Percentiles rank a stretch among this genome's conserved stretches.
These are phyloP conservation scores for Parsonsia alboflavescens DNA, from an alignment of 257 asterid species.

Conservation along the genomic window DNA sequence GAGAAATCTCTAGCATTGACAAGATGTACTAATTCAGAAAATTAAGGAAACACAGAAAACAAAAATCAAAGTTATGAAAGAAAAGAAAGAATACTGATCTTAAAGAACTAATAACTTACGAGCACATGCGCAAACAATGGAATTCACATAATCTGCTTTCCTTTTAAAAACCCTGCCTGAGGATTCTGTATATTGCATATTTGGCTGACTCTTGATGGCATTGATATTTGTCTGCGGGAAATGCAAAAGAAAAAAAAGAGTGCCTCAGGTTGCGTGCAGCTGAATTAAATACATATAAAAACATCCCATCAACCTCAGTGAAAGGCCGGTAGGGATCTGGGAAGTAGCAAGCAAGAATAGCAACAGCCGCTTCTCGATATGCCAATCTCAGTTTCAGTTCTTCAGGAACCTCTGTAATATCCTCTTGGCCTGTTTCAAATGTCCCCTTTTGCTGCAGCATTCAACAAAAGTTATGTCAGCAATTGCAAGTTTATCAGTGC, in stretches of 20 bases:
- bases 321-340: conserved; percentile 82
- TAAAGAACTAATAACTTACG: conserved; percentile 56
- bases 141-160: conserved; percentile 75
- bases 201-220: conserved; percentile 80
- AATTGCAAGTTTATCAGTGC: background rate
- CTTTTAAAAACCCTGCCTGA: conserved; percentile 77
- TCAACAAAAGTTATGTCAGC: conserved; percentile 19
- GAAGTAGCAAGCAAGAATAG: conserved; percentile 82
- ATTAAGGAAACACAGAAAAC: background rate
- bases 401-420: conserved; percentile 83
- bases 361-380: conserved; percentile 96
- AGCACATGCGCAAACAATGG: conserved; percentile 88
- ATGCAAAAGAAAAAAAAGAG: conserved; percentile 12
- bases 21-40: background rate
- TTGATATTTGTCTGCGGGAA: conserved; percentile 78
- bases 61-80: background rate
- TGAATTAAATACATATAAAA: conserved; percentile 11
- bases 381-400: conserved; percentile 92
- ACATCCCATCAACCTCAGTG: conserved; percentile 38
- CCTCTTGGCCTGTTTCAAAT: conserved; percentile 99
- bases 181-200: conserved; percentile 58
- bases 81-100: background rate
- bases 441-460: conserved; percentile 94
- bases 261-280: background rate
- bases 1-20: too few species aligned